Evolutionary conservation across 2,329 filamentous ascomycete species (phyloP).

Genomic region (Coniochaeta sp.): DNA sequence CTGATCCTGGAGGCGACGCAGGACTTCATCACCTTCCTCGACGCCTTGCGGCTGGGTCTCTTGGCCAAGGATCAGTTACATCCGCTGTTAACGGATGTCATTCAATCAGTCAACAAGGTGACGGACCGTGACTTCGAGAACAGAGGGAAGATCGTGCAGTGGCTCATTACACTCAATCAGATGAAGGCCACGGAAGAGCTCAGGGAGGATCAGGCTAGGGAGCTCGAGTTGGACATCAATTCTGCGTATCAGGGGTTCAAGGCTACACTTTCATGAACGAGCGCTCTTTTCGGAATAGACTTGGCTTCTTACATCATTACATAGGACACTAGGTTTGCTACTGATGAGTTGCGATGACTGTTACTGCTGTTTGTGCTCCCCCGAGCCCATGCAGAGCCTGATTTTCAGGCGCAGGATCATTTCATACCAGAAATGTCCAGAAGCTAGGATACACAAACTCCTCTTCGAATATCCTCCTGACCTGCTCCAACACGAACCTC

Average conservation of each 20-base stretch:
- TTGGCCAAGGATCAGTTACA: constrained; percentile 96
- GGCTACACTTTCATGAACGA: constrained; percentile 56
- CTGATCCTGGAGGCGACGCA: constrained; percentile 88
- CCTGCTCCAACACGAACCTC: constrained; percentile 93
- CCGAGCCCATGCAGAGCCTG: no score
- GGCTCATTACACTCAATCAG: constrained; percentile 94
- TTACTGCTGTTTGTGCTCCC: no score
- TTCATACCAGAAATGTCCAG: constrained; percentile 87
- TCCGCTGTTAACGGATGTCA: constrained; percentile 87
- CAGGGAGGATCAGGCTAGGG: constrained; percentile 76
- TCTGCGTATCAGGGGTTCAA: constrained; percentile 94
- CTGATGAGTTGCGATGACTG: no score
- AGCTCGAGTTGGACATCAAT: constrained; percentile 89
- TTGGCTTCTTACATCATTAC: no score
- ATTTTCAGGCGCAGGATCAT: no score
- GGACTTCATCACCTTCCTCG: constrained; percentile 97
- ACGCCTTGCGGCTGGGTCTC: constrained; percentile 86
- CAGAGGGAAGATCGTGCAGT: constrained; percentile 95
- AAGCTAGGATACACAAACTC: constrained; percentile 98
- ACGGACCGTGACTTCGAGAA: constrained; percentile 93
- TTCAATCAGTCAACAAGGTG: constrained; percentile 95
- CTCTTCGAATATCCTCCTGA: constrained; percentile 94
- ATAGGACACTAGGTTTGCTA: no score
- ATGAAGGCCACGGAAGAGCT: constrained; percentile 95
- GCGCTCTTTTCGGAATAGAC: no score